phyloP scores from a whole-genome alignment of 768 basidiomycete species.

The Trametes sanguinea region DNA sequence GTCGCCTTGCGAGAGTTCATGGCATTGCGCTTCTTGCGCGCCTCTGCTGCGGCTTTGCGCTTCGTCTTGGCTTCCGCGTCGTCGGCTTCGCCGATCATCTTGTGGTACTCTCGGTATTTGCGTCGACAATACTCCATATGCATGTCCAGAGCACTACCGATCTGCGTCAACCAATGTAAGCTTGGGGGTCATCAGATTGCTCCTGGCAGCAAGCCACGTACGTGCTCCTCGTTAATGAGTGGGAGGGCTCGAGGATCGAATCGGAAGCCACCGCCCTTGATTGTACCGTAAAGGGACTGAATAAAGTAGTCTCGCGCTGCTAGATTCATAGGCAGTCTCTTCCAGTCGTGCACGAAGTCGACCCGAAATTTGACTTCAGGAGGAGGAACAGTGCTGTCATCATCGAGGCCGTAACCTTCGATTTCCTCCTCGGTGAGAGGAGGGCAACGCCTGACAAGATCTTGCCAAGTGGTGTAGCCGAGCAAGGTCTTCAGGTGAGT shows the following conservation, averaged over 20 bases:
- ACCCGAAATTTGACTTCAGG: not conserved
- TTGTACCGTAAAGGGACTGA: not conserved
- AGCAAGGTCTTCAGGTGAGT: not conserved
- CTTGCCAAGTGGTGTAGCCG: not conserved
- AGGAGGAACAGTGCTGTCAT: too few relatives aligned
- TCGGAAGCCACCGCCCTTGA: conserved; percentile 1
- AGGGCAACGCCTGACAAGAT: not conserved
- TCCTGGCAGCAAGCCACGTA: not conserved
- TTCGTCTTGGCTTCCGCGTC: not conserved
- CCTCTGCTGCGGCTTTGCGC: not conserved
- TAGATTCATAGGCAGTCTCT: not conserved
- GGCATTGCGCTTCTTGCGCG: not conserved
- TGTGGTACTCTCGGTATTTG: not conserved
- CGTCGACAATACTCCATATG: conserved; percentile 12
- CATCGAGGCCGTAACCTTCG: not conserved
- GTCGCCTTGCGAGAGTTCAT: conserved; percentile 1
- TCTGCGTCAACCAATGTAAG: not conserved
- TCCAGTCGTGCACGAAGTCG: conserved; percentile 8
- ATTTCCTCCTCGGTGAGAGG: not conserved
- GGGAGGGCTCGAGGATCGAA: not conserved
- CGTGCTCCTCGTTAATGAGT: not conserved
- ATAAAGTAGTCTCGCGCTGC: not conserved
- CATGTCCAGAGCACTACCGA: not conserved
- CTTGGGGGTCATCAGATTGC: not conserved
- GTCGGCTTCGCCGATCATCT: not conserved